Base-by-base conservation (phyloP, 2,329 filamentous ascomycete species). In the Aspergillus quadrilineatus region DNA sequence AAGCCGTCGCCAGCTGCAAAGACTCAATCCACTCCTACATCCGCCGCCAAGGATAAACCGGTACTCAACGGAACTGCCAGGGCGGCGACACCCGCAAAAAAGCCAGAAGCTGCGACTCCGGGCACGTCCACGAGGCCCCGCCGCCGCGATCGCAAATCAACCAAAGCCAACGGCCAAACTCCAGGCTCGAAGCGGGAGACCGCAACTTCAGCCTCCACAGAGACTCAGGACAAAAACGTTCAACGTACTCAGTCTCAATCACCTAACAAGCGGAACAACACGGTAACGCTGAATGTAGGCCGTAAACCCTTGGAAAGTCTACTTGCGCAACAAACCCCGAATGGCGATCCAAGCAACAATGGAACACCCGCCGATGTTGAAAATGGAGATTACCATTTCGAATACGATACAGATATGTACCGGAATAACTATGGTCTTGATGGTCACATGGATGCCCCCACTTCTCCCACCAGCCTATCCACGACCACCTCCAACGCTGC, bases 371-470 rank as follows among this genome's bases (percentile, higher is more conserved):
- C 50, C 3, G 42, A 57, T 36, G 56, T 57, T 42, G 56, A 63
- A 32, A 55, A 57, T 42, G 59, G 60, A 10, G 51, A 44, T 22
- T 64, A 55, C 26, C 58, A 63, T 34, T 63, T 64, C 8, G 63
- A 65, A 15, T 65, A 65, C 26, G 61, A 60, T 37, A 17, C 59
- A 1, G 63, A 65, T 4, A 60, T 65, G 58, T 65, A 64, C 41
- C 48, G 58, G 12, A 60, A 61, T 56, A 58, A 63, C 44, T 63
- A 56, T 22, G 63, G 63, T 14, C 57, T 66, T 14, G 64, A 64
- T 28, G 65, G 61, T 5, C 58, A 61, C 12, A 48, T 57, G 15
- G 65, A 67, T 8, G 42, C 48, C 12, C 61, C 60, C 4, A 56
- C 56, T 6, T 67, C 65, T 3, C 61, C 65, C 6, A 61, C 58